Conservation (phyloP, 345 rosid genomes). For the Diplotaxis tenuifolia region DNA sequence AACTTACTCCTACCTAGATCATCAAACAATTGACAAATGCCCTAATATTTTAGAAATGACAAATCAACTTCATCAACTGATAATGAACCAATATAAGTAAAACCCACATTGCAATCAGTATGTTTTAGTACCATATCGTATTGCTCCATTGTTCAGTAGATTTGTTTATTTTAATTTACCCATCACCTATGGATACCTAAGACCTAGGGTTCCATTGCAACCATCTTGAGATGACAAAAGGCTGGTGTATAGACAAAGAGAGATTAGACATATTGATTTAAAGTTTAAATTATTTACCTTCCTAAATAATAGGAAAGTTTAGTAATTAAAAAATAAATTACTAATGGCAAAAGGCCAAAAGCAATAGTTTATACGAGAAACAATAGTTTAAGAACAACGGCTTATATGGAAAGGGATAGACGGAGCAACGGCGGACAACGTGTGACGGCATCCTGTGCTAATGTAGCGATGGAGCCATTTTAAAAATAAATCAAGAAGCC, state of each 20-base stretch:
- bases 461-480: neutral
- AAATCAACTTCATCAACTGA: neutral
- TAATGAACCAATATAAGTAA: neutral
- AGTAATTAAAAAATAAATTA: neutral
- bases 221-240: slow-evolving; percentile 6
- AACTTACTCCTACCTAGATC: neutral
- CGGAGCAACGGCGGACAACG: slow-evolving; percentile 22
- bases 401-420: slow-evolving; percentile 18
- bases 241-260: neutral
- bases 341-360: neutral
- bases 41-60: neutral
- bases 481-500: neutral
- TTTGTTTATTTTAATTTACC: neutral
- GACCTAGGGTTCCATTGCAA: slow-evolving; percentile 7
- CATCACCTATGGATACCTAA: slow-evolving; percentile 1
- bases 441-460: slow-evolving; percentile 27
- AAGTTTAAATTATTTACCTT: neutral
- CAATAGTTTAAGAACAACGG: neutral
- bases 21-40: neutral
- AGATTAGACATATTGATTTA: neutral
- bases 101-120: neutral
- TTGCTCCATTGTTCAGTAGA: neutral
- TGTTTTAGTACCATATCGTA: neutral
- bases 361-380: neutral
- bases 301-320: neutral